Evolutionary conservation across 352 stramenopile species (phyloP).

Genomic region (Globisporangium takayamanum): DNA sequence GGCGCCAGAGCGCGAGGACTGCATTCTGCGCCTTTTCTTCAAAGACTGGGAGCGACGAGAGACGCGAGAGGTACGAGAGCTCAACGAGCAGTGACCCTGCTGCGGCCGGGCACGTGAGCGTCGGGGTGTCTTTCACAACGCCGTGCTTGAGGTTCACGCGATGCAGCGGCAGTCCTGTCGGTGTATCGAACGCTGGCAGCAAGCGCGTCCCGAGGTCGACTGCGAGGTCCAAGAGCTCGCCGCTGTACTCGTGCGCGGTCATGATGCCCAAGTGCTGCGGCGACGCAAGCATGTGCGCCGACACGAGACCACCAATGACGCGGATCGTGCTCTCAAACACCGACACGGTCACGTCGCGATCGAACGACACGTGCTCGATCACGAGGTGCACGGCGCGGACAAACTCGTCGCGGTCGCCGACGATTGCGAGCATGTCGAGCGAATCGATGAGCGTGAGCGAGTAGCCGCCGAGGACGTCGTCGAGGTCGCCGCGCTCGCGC

Average conservation of each 20-base stretch:
- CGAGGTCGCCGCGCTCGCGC: constrained; percentile 74
- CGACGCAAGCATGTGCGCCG: constrained; percentile 84
- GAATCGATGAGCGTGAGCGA: constrained; percentile 86
- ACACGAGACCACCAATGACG: constrained; percentile 88
- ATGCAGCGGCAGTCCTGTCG: constrained; percentile 93
- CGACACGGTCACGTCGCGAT: constrained; percentile 87
- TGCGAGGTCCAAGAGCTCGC: constrained; percentile 91
- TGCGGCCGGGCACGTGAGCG: constrained; percentile 92
- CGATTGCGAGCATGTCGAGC: constrained; percentile 84
- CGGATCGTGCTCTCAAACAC: constrained; percentile 93
- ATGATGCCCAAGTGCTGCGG: constrained; percentile 47
- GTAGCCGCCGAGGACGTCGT: constrained; percentile 80
- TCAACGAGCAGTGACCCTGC: constrained; percentile 96
- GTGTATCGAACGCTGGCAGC: constrained; percentile 95
- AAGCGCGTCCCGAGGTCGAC: constrained; percentile 93
- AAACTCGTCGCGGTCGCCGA: constrained; percentile 82
- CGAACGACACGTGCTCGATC: constrained; percentile 56
- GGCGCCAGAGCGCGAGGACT: constrained; percentile 69
- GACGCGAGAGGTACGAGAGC: constrained; percentile 92
- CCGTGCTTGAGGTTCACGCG: constrained; percentile 92
- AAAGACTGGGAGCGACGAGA: constrained; percentile 51
- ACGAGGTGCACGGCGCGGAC: constrained; percentile 57
- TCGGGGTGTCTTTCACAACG: constrained; percentile 63
- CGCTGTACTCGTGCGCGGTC: constrained; percentile 80
- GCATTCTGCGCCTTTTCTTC: constrained; percentile 53